Conservation (phyloP, 1,284 basidiomycete genomes). For the Malassezia nana region DNA sequence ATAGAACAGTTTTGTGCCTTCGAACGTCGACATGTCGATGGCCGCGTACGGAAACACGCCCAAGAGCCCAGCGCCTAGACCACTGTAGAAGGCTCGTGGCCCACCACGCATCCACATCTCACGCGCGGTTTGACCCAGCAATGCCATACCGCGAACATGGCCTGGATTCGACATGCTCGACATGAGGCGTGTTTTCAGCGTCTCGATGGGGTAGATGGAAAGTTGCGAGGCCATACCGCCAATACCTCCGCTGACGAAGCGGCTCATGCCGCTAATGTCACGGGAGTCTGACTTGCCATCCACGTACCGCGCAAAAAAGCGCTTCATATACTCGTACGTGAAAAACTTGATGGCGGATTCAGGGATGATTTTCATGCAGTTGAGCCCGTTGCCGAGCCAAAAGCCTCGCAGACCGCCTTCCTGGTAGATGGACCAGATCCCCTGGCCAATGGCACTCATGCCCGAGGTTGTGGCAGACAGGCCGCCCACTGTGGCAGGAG, state of each 20-base stretch:
- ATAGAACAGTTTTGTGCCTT: constrained; percentile 50
- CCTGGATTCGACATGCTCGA: constrained; percentile 58
- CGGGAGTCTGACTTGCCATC: constrained; percentile 79
- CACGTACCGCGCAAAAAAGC: constrained; percentile 80
- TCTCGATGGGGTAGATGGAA: constrained; percentile 48
- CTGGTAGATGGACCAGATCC: constrained; percentile 67
- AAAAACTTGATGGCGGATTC: constrained; percentile 99
- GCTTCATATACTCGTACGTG: constrained; percentile 90
- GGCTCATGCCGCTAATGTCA: constrained; percentile 78
- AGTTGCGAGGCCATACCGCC: constrained; percentile 91
- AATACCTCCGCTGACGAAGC: constrained; percentile 89
- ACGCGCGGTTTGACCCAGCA: constrained; percentile 53
- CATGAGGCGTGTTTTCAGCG: constrained; percentile 54
- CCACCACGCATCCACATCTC: constrained; percentile 69
- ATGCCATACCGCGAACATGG: constrained; percentile 56
- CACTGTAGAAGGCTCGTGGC: constrained; percentile 76
- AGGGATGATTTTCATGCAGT: constrained; percentile 83
- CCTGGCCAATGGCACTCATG: constrained; percentile 59
- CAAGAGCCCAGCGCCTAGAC: constrained; percentile 58
- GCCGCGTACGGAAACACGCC: constrained; percentile 51
- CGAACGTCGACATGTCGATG: constrained; percentile 50
- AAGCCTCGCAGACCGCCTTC: constrained; percentile 70
- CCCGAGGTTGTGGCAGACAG: constrained; percentile 7
- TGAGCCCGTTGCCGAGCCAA: constrained; percentile 65
- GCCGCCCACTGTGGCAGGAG: constrained; percentile 9